Percentiles rank a stretch among this genome's conserved stretches.
Conservation (phyloP, 2,329 filamentous ascomycete genomes). For the Colletotrichum salicis region DNA sequence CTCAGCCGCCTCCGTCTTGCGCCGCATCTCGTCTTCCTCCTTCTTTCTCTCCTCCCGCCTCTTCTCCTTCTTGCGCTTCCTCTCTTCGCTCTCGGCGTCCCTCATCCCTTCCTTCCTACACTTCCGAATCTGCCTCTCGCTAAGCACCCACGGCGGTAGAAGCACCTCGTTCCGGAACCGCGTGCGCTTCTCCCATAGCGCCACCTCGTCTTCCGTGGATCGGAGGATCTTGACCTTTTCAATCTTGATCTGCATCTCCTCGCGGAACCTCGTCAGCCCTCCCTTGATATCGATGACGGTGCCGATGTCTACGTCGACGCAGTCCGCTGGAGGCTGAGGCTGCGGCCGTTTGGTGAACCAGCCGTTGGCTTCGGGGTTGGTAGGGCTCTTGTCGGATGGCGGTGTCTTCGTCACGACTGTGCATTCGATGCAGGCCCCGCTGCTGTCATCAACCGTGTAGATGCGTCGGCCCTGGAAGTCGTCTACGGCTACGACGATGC, state of each 20-base stretch:
- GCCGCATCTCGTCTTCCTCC: conserved; percentile 16
- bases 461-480: conserved; percentile 58
- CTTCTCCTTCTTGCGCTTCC: conserved; percentile 28
- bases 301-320: conserved; percentile 59
- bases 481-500: conserved; percentile 73
- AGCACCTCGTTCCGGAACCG: conserved; percentile 63
- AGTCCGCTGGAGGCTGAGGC: conserved; percentile 33
- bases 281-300: conserved; percentile 68
- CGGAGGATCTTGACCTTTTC: conserved; percentile 59
- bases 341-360: conserved; percentile 12
- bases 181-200: conserved; percentile 66
- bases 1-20: not conserved
- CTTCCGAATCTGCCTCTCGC: conserved; percentile 57
- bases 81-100: conserved; percentile 48
- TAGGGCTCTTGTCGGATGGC: conserved; percentile 1
- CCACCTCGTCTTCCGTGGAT: conserved; percentile 67
- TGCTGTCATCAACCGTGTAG: conserved; percentile 74
- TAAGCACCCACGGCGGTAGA: conserved; percentile 64
- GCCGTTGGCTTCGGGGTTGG: not conserved
- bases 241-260: conserved; percentile 62
- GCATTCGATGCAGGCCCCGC: conserved; percentile 67
- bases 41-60: conserved; percentile 2
- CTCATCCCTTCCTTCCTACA: conserved; percentile 51
- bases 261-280: conserved; percentile 57
- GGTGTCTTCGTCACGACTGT: conserved; percentile 38